A percentile compares a stretch with the other conserved stretches of the same genome.
These are phyloP conservation scores for Penicillium ucsense DNA, from an alignment of 495 filamentous ascomycete genomes.

Conservation along the genomic window DNA sequence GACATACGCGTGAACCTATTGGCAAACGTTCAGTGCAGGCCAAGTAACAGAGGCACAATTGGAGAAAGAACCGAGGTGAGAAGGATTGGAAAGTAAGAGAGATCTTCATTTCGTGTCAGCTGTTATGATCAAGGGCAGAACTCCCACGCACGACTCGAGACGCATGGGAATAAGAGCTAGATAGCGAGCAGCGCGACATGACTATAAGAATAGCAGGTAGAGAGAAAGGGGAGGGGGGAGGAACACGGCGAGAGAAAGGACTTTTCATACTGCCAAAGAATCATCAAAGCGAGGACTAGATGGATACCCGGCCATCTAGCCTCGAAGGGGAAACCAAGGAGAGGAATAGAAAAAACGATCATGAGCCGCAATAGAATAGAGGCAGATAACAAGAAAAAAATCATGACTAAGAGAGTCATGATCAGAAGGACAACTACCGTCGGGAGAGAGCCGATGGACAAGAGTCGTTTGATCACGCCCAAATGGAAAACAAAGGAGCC, in stretches of 20 bases:
- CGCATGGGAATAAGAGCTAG: slow-evolving; percentile 32
- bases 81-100: slow-evolving; percentile 14
- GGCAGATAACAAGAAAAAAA: slow-evolving; percentile 8
- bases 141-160: slow-evolving; percentile 25
- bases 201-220: slow-evolving; percentile 9
- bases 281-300: slow-evolving; percentile 30
- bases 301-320: slow-evolving; percentile 23
- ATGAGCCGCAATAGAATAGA: slow-evolving; percentile 10
- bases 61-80: not conserved
- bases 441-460: slow-evolving; percentile 9
- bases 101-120: slow-evolving; percentile 31
- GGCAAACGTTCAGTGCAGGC: slow-evolving; percentile 3
- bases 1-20: too few species aligned
- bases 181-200: slow-evolving; percentile 18
- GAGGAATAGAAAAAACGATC: slow-evolving; percentile 17
- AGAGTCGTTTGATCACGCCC: not conserved
- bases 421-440: slow-evolving; percentile 12
- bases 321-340: slow-evolving; percentile 14
- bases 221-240: not conserved
- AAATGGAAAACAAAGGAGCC: too few species aligned
- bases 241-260: slow-evolving; percentile 17
- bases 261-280: slow-evolving; percentile 36
- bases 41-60: slow-evolving; percentile 5
- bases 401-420: not conserved
- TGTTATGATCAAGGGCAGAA: slow-evolving; percentile 32